Percentiles rank a stretch among this genome's conserved stretches.
These are phyloP conservation scores for Leucogyrophana mollusca DNA, from an alignment of 768 basidiomycete genomes.

Conservation along the genomic window DNA sequence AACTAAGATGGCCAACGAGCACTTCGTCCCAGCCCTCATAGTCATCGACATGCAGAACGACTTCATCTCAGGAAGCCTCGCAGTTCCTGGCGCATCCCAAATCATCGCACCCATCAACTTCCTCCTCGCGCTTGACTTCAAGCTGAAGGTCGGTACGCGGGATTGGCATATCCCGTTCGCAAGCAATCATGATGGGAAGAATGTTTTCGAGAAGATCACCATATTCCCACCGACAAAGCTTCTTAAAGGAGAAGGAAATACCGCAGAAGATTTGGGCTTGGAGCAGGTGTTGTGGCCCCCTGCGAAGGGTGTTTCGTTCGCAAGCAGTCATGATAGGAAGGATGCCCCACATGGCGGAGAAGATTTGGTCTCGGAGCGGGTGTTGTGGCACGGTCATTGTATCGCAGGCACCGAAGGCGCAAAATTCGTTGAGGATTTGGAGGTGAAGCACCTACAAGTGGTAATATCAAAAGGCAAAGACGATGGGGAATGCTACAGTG, in stretches of 20 bases:
- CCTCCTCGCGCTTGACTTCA: slow-evolving; percentile 59
- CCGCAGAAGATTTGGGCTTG: slow-evolving; percentile 21
- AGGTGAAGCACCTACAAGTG: slow-evolving; percentile 37
- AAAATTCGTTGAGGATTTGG: slow-evolving; percentile 57
- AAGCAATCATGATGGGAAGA: slow-evolving; percentile 41
- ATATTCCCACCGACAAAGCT: slow-evolving; percentile 31
- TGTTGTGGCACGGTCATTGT: slow-evolving; percentile 82
- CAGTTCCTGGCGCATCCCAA: slow-evolving; percentile 58
- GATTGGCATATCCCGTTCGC: slow-evolving; percentile 78
- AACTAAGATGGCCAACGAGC: not conserved
- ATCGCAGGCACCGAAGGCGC: slow-evolving; percentile 59
- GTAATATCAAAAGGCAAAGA: slow-evolving; percentile 57
- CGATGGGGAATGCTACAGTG: slow-evolving; percentile 73
- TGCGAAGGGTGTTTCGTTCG: slow-evolving; percentile 80
- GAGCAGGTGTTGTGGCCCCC: slow-evolving; percentile 79
- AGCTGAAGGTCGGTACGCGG: slow-evolving; percentile 49
- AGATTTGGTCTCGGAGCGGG: slow-evolving; percentile 40
- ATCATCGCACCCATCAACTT: slow-evolving; percentile 56
- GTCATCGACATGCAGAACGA: slow-evolving; percentile 85
- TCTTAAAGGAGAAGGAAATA: slow-evolving; percentile 26
- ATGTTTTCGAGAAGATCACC: slow-evolving; percentile 39
- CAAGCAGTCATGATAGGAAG: slow-evolving; percentile 44
- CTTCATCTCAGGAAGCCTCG: slow-evolving; percentile 74
- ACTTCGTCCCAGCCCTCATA: slow-evolving; percentile 52
- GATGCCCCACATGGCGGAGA: slow-evolving; percentile 29